Base-by-base conservation (phyloP, 352 stramenopile genomes). In the Nothophytophthora sp. region DNA sequence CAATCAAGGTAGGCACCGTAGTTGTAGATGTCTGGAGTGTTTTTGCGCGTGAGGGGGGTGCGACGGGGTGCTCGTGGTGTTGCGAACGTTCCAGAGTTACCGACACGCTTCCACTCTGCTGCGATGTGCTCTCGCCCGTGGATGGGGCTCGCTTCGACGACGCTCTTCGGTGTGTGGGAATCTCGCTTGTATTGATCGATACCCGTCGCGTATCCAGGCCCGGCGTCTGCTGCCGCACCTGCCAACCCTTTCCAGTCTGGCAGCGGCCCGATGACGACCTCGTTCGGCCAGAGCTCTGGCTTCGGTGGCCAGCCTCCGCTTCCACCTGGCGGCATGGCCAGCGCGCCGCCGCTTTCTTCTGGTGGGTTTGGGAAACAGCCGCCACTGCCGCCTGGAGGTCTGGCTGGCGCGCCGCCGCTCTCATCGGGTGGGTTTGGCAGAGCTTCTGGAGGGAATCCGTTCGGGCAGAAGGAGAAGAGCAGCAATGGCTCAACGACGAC, bases 221-320 rank as follows among this genome's bases (percentile, higher is more conserved):
- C 56, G 5, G 29, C 48, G 19, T n/a, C n/a, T n/a, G 24, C 5
- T 37, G 19, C 30, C 1, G 32, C 56, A 18, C 11, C 40, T 7
- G 33, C 33, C 9, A 77, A 74, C 16, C 53, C 57, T 7, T 81
- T 81, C 34, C 63, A 74, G 43, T 18, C 49, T 20, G 12, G 22
- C 20, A 23, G 20, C 29, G 35, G 50, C 32, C 34, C 39, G 0
- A 30, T 50, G 6, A 46, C 59, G 24, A 72, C 70, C 15, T 47
- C 55, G 29, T 81, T 81, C 33, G 71, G 71, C 19, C 67, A 72
- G 41, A 66, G 60, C 20, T 70, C 65, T 8, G 55, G 57, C 24
- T 68, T 72, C 28, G 45, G 55, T 3, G 53, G 15, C 3, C 63
- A 68, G 28, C 48, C 49, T 12, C 50, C 61, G 40, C 40, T 70